These are phyloP conservation scores for Epichloe coenophiala DNA, from an alignment of 2,329 filamentous ascomycete species.

Conservation along the genomic window DNA sequence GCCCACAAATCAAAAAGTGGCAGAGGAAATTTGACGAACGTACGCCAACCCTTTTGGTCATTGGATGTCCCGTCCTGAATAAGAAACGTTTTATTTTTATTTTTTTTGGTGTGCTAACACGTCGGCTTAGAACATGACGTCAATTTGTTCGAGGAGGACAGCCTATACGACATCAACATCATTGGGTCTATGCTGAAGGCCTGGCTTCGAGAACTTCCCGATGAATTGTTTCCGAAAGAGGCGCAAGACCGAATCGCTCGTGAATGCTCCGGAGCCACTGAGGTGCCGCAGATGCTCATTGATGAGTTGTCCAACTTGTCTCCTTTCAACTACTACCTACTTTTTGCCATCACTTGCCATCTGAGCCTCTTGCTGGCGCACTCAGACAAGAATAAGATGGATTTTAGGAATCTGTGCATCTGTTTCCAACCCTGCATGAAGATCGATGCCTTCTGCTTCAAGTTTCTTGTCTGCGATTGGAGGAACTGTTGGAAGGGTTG, in stretches of 20 bases:
- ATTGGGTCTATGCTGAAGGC: constrained; percentile 93
- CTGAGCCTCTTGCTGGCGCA: constrained; percentile 83
- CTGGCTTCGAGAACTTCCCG: constrained; percentile 88
- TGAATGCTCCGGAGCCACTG: constrained; percentile 65
- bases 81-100: background rate
- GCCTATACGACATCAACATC: constrained; percentile 92
- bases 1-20: constrained; percentile 84
- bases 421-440: constrained; percentile 97
- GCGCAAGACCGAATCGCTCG: constrained; percentile 68
- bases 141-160: constrained; percentile 73
- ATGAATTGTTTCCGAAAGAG: constrained; percentile 80
- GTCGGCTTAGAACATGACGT: constrained; percentile 59
- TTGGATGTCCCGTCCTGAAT: background rate
- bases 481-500: constrained; percentile 95
- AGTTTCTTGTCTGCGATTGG: constrained; percentile 91
- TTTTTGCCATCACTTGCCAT: constrained; percentile 95
- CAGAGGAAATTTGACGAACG: constrained; percentile 81
- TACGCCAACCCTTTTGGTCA: constrained; percentile 22
- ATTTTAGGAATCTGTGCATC: constrained; percentile 87
- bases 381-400: constrained; percentile 96
- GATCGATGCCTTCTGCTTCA: constrained; percentile 90
- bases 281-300: constrained; percentile 72
- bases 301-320: constrained; percentile 90
- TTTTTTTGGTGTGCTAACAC: background rate
- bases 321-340: constrained; percentile 92